These are phyloP conservation scores for Coemansia sp. DNA, from an alignment of 192 early-diverging fungal species.

Conservation along the genomic window DNA sequence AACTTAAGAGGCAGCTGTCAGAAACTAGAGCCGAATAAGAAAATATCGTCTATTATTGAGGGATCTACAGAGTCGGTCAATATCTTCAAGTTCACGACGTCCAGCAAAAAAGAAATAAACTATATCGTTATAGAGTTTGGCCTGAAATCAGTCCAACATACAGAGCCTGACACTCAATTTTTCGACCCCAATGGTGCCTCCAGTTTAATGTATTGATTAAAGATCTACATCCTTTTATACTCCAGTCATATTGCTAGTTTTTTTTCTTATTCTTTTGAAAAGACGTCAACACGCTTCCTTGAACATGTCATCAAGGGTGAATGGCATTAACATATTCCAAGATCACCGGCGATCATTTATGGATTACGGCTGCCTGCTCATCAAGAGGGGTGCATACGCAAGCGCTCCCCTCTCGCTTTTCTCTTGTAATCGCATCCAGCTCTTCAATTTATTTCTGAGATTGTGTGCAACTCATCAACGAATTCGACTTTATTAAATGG, in stretches of 20 bases:
- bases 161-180: background rate
- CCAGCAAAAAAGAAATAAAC: background rate
- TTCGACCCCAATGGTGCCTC: background rate
- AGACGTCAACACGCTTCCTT: too few relatives aligned
- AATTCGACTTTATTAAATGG: slow-evolving; percentile 17
- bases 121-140: background rate
- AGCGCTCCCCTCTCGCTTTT: background rate
- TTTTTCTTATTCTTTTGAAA: too few relatives aligned
- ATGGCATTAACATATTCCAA: background rate
- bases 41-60: background rate
- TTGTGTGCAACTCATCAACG: slow-evolving; percentile 1
- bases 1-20: background rate
- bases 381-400: slow-evolving; percentile 9
- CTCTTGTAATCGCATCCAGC: slow-evolving; percentile 5
- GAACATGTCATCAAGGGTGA: too few relatives aligned
- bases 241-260: background rate
- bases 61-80: background rate
- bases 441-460: background rate
- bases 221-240: background rate
- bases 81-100: background rate
- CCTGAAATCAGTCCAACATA: background rate
- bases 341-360: background rate
- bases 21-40: background rate
- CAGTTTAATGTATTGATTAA: background rate
- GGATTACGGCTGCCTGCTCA: background rate